These are phyloP conservation scores for Boletus rex-veris DNA, from an alignment of 768 basidiomycete genomes.

Conservation along the genomic window DNA sequence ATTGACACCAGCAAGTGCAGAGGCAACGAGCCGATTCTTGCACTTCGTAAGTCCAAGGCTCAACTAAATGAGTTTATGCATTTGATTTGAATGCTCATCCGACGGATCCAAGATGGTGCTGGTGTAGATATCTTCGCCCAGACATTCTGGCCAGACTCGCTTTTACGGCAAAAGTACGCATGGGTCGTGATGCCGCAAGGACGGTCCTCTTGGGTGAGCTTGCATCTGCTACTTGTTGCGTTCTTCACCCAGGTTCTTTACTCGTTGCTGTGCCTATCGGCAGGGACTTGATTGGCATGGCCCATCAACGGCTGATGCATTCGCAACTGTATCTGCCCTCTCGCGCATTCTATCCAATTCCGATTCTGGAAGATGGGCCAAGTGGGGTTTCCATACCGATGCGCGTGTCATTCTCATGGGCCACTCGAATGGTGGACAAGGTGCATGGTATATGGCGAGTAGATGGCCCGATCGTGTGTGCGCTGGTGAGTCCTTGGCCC, in stretches of 20 bases:
- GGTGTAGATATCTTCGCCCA: conserved; percentile 65
- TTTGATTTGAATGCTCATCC: not conserved
- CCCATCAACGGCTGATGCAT: conserved; percentile 68
- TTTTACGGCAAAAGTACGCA: conserved; percentile 54
- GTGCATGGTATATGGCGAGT: conserved; percentile 75
- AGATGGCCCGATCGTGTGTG: conserved; percentile 74
- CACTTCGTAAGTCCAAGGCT: conserved; percentile 50
- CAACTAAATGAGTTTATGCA: not conserved
- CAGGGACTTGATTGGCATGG: conserved; percentile 95
- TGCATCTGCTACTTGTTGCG: not conserved
- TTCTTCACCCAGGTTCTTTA: not conserved
- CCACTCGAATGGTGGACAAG: conserved; percentile 93
- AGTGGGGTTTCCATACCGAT: conserved; percentile 37
- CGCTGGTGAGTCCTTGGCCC: conserved; percentile 43
- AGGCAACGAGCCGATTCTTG: conserved; percentile 50
- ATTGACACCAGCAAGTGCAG: conserved; percentile 1
- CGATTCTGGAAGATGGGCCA: conserved; percentile 33
- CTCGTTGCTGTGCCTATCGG: not conserved
- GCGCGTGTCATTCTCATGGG: conserved; percentile 68
- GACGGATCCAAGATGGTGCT: conserved; percentile 65
- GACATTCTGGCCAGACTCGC: conserved; percentile 59
- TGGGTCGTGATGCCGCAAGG: conserved; percentile 88
- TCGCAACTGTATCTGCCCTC: conserved; percentile 59
- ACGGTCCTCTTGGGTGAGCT: conserved; percentile 71
- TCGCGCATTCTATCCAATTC: conserved; percentile 39